phyloP scores from a whole-genome alignment of 2,329 filamentous ascomycete genomes.

The Magnaporthiopsis poae region DNA sequence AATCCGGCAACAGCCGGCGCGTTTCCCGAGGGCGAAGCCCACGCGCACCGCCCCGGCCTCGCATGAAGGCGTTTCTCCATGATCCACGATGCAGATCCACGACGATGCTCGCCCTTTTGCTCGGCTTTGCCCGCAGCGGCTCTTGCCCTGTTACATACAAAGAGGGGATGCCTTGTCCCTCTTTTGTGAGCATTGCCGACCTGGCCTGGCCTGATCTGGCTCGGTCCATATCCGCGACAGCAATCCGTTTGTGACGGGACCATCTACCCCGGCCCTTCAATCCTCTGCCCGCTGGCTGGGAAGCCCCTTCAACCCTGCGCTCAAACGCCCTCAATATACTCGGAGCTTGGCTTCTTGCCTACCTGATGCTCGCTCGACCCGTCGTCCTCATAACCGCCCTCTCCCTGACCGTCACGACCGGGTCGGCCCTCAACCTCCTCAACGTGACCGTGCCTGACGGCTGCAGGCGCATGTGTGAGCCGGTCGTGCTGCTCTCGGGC shows the following conservation, averaged over 20 bases:
- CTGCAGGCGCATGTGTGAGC: slow-evolving; percentile 9
- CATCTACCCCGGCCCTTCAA: neutral
- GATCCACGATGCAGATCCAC: neutral
- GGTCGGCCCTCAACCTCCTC: slow-evolving; percentile 6
- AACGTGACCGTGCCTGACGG: slow-evolving; percentile 5
- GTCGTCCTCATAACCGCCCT: neutral
- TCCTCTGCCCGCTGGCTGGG: neutral
- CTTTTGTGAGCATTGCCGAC: neutral
- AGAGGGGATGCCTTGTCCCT: neutral
- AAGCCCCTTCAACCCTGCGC: neutral
- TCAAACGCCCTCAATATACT: neutral
- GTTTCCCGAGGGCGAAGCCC: neutral
- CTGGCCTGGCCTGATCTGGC: neutral
- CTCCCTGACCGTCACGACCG: neutral
- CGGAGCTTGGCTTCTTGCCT: neutral
- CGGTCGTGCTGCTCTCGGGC: slow-evolving; percentile 10
- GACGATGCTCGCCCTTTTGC: neutral
- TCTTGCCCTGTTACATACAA: neutral
- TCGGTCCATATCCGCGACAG: neutral
- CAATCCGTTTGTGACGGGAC: neutral
- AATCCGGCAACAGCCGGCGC: too few species aligned
- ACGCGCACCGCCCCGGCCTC: neutral
- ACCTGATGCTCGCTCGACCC: neutral
- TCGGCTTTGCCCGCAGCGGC: too few species aligned
- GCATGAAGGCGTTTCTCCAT: neutral